Conservation (phyloP, 1,139 yeast genomes). For the Candida tetrigidarum region DNA sequence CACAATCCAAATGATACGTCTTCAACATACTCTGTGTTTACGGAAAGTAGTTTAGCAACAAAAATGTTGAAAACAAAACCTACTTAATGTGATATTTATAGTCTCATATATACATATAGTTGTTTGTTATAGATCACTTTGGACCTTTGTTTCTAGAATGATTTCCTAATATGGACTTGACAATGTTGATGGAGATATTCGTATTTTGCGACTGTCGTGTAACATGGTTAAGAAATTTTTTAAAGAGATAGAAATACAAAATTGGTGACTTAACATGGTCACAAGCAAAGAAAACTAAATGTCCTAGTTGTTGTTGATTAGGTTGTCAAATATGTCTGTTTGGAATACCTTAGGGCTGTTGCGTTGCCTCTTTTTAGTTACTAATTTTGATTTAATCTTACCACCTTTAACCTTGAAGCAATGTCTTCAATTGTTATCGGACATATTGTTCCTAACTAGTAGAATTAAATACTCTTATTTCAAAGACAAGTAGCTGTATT, state of each 20-base stretch:
- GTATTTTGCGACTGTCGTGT: background rate
- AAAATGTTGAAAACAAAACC: background rate
- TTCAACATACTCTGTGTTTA: background rate
- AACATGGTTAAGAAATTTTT: background rate
- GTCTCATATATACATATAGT: background rate
- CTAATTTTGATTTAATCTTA: no score
- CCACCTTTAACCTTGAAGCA: no score
- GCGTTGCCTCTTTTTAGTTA: no score
- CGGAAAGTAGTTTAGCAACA: background rate
- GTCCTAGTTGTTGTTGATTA: background rate
- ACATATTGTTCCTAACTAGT: no score
- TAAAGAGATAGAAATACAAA: background rate
- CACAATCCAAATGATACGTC: background rate
- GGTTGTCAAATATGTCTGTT: no score
- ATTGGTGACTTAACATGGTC: no score
- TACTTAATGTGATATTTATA: background rate
- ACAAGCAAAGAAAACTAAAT: no score
- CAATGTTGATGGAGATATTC: no score
- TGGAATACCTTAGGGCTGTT: no score
- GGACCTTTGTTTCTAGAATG: slow-evolving; percentile 1
- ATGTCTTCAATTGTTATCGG: no score
- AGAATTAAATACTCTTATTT: no score
- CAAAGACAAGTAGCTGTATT: no score
- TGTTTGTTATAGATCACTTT: slow-evolving; percentile 1
- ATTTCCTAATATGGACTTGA: slow-evolving; percentile 3